A percentile compares a stretch with the other conserved stretches of the same genome.
Conservation (phyloP, 2,329 filamentous ascomycete species). For the Alternaria sp. region DNA sequence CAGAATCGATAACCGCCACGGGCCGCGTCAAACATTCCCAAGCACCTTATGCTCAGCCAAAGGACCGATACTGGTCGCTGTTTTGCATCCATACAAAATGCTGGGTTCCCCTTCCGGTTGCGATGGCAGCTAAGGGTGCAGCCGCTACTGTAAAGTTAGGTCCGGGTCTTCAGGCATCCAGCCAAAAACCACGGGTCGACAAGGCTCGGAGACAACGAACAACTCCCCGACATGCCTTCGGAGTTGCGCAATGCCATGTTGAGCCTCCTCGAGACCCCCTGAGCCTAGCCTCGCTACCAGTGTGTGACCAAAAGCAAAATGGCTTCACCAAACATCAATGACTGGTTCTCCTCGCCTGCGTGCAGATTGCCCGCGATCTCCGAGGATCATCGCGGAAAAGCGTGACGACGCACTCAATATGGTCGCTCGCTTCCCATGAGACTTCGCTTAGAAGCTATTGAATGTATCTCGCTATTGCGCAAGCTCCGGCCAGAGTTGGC, state of each 20-base stretch:
- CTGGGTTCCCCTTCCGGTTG: background rate
- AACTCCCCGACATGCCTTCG: constrained; percentile 16
- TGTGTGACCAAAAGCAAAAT: constrained; percentile 8
- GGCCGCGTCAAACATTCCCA: constrained; percentile 6
- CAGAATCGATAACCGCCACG: constrained; percentile 10
- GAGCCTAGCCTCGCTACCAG: constrained; percentile 4
- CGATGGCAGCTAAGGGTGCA: constrained; percentile 8
- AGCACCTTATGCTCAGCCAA: background rate
- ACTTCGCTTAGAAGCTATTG: background rate
- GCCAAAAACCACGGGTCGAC: constrained; percentile 8
- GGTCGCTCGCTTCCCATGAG: background rate
- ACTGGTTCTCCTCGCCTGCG: background rate
- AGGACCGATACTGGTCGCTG: constrained; percentile 1
- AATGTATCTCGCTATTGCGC: background rate
- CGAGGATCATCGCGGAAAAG: constrained; percentile 5
- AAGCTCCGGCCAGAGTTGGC: background rate
- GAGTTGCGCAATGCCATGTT: constrained; percentile 6
- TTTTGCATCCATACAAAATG: constrained; percentile 1
- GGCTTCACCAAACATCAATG: background rate
- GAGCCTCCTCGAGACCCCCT: constrained; percentile 19
- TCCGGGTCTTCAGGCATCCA: background rate
- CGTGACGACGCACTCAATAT: background rate
- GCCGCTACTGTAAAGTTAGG: constrained; percentile 6
- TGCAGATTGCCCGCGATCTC: constrained; percentile 2
- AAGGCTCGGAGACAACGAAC: constrained; percentile 17